Percentiles rank a stretch among this genome's conserved stretches.
Evolutionary conservation across 1,284 basidiomycete species (phyloP).

Genomic region (Xanthoconium separans): DNA sequence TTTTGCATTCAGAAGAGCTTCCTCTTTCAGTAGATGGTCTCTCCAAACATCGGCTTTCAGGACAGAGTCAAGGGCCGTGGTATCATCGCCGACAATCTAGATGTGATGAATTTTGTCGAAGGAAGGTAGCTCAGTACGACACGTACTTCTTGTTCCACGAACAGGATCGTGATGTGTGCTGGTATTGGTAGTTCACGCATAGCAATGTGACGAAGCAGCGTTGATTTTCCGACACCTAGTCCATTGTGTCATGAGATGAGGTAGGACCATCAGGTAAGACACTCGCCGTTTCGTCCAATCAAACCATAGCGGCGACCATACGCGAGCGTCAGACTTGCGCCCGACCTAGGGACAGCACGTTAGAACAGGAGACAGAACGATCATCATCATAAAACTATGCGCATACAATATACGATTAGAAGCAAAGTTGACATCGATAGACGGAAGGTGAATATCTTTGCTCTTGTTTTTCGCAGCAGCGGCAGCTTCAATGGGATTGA

Average conservation of each 20-base stretch:
- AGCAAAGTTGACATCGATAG: slow-evolving; percentile 94
- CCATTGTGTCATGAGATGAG: neutral
- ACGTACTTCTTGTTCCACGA: slow-evolving; percentile 94
- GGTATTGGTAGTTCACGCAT: slow-evolving; percentile 94
- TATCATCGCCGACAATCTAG: slow-evolving; percentile 91
- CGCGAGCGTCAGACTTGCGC: slow-evolving; percentile 85
- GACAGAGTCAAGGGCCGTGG: slow-evolving; percentile 88
- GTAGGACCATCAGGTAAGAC: neutral
- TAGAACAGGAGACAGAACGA: slow-evolving; percentile 3
- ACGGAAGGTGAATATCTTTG: slow-evolving; percentile 94
- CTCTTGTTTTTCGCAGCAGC: slow-evolving; percentile 86
- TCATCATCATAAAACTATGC: slow-evolving; percentile 10
- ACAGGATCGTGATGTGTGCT: slow-evolving; percentile 92
- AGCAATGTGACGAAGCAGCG: slow-evolving; percentile 93
- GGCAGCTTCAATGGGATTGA: slow-evolving; percentile 91
- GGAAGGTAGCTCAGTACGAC: neutral
- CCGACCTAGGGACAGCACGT: slow-evolving; percentile 42
- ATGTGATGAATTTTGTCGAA: slow-evolving; percentile 1
- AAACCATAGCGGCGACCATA: slow-evolving; percentile 87
- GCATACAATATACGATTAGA: slow-evolving; percentile 89
- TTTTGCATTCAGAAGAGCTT: slow-evolving; percentile 70
- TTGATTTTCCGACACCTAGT: slow-evolving; percentile 94
- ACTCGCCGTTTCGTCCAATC: slow-evolving; percentile 75
- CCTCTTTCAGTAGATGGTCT: slow-evolving; percentile 85
- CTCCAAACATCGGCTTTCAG: slow-evolving; percentile 97